Base-by-base conservation (phyloP, 495 filamentous ascomycete genomes). In the Penicillium crystallinum region DNA sequence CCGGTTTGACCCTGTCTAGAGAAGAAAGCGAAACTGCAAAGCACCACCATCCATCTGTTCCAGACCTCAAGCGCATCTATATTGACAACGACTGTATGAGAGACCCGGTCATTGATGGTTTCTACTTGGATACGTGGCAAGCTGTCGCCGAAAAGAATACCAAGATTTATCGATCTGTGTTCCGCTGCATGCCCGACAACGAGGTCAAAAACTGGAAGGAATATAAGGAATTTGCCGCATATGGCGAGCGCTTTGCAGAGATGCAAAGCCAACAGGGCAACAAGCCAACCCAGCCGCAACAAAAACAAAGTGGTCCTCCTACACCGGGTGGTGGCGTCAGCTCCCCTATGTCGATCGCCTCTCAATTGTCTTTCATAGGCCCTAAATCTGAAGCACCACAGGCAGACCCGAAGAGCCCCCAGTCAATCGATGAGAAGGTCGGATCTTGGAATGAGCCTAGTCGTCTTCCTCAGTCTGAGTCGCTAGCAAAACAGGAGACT, bases 181-280 rank as follows among this genome's bases (percentile, higher is more conserved):
- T 98, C 75, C 84, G 95, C 40, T 96, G 90, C 68, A 92, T 92
- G 88, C 93, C 93, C 2, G 93, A 98, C 63, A 95, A 81, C 48
- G 90, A 97, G 59, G 95, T 95, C 55, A 87, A 85, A 55, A 89
- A 82, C 44, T 98, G 95, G 95, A 86, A 87, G 57, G 89, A 95
- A 56, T 98, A 97, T 73, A 91, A 89, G 61, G 87, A 95, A 51
- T 96, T 86, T 63, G 73, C 81, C 41, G 80, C 85, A 5, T 97
- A 95, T 63, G 80, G 79, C 21, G 84, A 87, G 56, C 81, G 85
- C 12, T 96, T 97, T 70, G 79, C 82, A 47, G 85, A 88, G 52
- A 81, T 84, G 69, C 79, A 88, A 59, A 80, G 66, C 30, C 76
- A 79, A 31, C 70, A 76, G 39, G 62, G 54, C 29, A 56, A 56